Conservation (phyloP, 305 asterid species). For the Withania somnifera region DNA sequence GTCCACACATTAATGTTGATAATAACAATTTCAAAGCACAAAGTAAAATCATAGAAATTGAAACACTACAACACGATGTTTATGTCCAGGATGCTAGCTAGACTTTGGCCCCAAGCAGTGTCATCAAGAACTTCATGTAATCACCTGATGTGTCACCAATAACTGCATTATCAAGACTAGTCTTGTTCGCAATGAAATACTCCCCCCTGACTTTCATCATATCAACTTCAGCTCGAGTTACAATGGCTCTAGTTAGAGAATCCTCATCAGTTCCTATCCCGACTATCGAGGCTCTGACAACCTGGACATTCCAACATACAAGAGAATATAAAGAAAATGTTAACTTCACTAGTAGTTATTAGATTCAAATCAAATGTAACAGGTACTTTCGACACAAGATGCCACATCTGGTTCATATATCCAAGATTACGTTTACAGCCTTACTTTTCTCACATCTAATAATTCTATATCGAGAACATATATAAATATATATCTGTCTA, state of each 20-base stretch:
- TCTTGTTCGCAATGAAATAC: conserved; percentile 26
- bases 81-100: conserved; percentile 5
- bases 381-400: background rate
- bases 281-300: conserved; percentile 35
- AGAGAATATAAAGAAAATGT: background rate
- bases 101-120: conserved; percentile 52
- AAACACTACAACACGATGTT: background rate
- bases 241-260: conserved; percentile 50
- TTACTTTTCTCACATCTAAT: no score
- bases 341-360: background rate
- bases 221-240: conserved; percentile 64
- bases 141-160: conserved; percentile 73
- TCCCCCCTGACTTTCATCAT: conserved; percentile 49
- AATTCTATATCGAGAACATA: no score
- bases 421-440: background rate
- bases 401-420: background rate
- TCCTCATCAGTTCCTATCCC: conserved; percentile 76
- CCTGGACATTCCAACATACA: conserved; percentile 19
- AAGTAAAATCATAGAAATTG: background rate
- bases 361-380: background rate
- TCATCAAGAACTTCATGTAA: conserved; percentile 55
- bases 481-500: no score
- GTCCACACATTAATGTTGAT: background rate
- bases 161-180: conserved; percentile 48
- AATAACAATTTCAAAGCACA: background rate